Conservation (phyloP, 2,329 filamentous ascomycete species). For the Penicillium concentricum region DNA sequence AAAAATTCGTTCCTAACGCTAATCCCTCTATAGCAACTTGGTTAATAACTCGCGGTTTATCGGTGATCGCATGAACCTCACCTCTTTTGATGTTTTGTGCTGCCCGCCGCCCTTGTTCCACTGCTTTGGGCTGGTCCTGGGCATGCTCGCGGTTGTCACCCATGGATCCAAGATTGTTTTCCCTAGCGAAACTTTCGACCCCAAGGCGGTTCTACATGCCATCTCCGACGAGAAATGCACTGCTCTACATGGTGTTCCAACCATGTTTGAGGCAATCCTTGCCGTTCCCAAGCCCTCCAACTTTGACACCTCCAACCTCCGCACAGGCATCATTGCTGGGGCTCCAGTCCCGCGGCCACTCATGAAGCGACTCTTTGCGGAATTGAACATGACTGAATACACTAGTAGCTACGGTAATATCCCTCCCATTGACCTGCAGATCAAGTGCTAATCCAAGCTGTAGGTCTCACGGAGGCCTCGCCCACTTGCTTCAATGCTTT, state of each 20-base stretch:
- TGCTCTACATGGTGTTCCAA: conserved; percentile 75
- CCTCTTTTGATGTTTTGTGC: conserved; percentile 66
- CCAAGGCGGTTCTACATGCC: conserved; percentile 63
- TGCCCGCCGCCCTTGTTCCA: conserved; percentile 84
- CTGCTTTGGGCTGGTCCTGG: conserved; percentile 78
- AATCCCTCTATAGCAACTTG: conserved; percentile 33
- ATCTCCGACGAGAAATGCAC: conserved; percentile 69
- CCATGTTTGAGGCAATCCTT: conserved; percentile 74
- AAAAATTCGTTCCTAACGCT: background rate
- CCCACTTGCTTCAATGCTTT: conserved; percentile 81
- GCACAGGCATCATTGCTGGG: conserved; percentile 77
- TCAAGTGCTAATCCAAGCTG: background rate
- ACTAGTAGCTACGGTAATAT: conserved; percentile 58
- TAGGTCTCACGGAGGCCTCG: conserved; percentile 70
- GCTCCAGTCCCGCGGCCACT: conserved; percentile 72
- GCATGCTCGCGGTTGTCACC: conserved; percentile 68
- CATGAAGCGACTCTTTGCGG: conserved; percentile 69
- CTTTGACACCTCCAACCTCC: conserved; percentile 55
- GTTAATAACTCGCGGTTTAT: conserved; percentile 69
- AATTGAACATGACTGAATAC: conserved; percentile 74
- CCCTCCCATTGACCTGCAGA: background rate
- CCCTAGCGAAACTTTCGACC: conserved; percentile 71
- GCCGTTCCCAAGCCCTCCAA: conserved; percentile 47
- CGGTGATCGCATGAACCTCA: conserved; percentile 71
- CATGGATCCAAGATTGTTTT: conserved; percentile 76